Evolutionary conservation across 371 early-diverging fungal species (phyloP).

Genomic region (Haplosporangium sp.): DNA sequence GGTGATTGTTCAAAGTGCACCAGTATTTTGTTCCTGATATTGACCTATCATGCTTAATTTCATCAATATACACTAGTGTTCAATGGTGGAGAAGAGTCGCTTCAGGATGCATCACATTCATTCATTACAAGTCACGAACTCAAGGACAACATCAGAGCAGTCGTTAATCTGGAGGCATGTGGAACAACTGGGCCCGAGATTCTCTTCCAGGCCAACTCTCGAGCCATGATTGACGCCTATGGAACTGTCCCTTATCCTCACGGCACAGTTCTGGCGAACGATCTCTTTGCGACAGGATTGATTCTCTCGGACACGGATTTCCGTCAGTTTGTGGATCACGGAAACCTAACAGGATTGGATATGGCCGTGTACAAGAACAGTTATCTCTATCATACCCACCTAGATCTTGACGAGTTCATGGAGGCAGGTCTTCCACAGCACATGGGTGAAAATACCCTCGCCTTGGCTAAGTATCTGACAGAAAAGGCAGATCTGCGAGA

Average conservation of each 20-base stretch:
- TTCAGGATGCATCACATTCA: conserved; percentile 82
- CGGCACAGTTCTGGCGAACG: conserved; percentile 77
- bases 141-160: conserved; percentile 66
- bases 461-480: conserved; percentile 66
- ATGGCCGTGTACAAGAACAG: conserved; percentile 80
- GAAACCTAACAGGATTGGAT: conserved; percentile 74
- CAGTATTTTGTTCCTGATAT: background rate
- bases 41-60: background rate
- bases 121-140: conserved; percentile 75
- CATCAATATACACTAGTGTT: conserved; percentile 60
- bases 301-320: conserved; percentile 82
- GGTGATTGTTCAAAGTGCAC: background rate
- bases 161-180: conserved; percentile 81
- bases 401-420: conserved; percentile 70
- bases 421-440: conserved; percentile 76
- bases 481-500: conserved; percentile 57
- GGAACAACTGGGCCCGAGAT: conserved; percentile 79
- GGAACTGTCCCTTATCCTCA: conserved; percentile 75
- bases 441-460: conserved; percentile 75
- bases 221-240: conserved; percentile 78
- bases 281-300: conserved; percentile 79
- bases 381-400: conserved; percentile 79
- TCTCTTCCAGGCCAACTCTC: conserved; percentile 80
- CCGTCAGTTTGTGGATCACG: conserved; percentile 79
- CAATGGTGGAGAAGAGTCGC: conserved; percentile 84